Evolutionary conservation across 306 rosid species (phyloP).

Genomic region (Arachis hypogaea): DNA sequence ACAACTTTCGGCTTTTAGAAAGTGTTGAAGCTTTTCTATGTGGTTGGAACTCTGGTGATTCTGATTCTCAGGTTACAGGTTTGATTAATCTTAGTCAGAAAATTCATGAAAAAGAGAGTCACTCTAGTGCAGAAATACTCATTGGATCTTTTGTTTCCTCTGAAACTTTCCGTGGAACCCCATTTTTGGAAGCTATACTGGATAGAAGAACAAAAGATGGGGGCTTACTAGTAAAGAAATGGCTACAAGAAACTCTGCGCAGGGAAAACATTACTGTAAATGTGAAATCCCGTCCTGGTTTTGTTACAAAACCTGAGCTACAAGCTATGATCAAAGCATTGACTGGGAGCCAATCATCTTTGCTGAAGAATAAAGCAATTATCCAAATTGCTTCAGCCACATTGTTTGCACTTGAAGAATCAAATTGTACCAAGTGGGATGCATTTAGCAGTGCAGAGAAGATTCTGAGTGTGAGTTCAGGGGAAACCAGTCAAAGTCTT

Average conservation of each 20-base stretch:
- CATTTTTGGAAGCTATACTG: conserved; percentile 80
- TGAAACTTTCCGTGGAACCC: conserved; percentile 78
- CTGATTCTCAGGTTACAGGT: conserved; percentile 59
- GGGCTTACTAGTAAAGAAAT: conserved; percentile 75
- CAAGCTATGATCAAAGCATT: conserved; percentile 77
- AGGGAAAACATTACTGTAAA: conserved; percentile 60
- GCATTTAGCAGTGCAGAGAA: conserved; percentile 84
- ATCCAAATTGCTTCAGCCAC: conserved; percentile 86
- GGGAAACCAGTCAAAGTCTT: conserved; percentile 91
- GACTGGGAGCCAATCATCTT: conserved; percentile 68
- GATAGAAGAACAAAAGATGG: conserved; percentile 91
- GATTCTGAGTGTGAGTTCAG: conserved; percentile 65
- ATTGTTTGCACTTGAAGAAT: conserved; percentile 69
- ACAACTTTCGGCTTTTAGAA: conserved; percentile 58
- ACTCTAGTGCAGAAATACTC: conserved; percentile 52
- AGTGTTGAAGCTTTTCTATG: conserved; percentile 74
- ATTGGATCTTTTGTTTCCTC: conserved; percentile 72
- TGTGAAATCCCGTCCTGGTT: conserved; percentile 72
- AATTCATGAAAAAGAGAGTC: conserved; percentile 48
- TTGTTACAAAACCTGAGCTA: conserved; percentile 66
- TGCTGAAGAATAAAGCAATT: conserved; percentile 85
- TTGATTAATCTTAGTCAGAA: conserved; percentile 59
- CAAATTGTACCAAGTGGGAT: conserved; percentile 75
- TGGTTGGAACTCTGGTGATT: conserved; percentile 74
- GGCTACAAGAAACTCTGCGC: conserved; percentile 87